Base-by-base conservation (phyloP, 768 basidiomycete species). In the Boletus sp. region DNA sequence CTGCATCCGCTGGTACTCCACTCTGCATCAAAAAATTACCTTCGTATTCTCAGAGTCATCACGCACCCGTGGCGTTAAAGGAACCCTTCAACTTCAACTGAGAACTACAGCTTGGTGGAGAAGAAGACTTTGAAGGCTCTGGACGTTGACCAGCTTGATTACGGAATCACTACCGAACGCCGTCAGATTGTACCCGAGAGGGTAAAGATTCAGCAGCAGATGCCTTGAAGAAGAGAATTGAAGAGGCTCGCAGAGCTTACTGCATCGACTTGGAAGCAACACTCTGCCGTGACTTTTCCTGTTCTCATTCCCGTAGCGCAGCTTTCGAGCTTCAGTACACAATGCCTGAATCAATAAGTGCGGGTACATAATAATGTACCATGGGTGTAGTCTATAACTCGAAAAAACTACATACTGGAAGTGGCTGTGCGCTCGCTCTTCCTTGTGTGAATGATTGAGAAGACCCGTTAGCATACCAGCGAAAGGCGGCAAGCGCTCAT, bases 1-100 rank as follows among this genome's bases (percentile, higher is more conserved):
- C 29, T 47, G 70, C 83, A 85, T 66, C 82, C 83, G 13, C 67
- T 85, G 47, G 85, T 85, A 82, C 65, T 84, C 58, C 85, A 85
- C 60, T 80, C 83, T 13, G 83, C 83, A 11, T 80, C 81, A 32
- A 81, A 79, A 65, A 86, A 85, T 63, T 72, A 79, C 59, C 69
- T 79, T 38, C 78, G 84, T 25, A 67, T 75, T 19, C 81, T 79
- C 25, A 74, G 83, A 56, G 72, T 87, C 50, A 86, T 86, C 64
- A 84, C 83, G 41, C 84, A 50, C 83, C 83, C 5, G 82, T 84
- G 7, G 70, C 77, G 35, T 69, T 84, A 47, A 75, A 73, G 47
- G 71, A 77, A 54, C 83, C 83, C 21, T 85, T 85, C 67, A 72
- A 76, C 34, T 82, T 52, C 43, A 42, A 50, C 43, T 21, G 48